Base-by-base conservation (phyloP, 768 basidiomycete genomes). In the Kwoniella heveanensis region DNA sequence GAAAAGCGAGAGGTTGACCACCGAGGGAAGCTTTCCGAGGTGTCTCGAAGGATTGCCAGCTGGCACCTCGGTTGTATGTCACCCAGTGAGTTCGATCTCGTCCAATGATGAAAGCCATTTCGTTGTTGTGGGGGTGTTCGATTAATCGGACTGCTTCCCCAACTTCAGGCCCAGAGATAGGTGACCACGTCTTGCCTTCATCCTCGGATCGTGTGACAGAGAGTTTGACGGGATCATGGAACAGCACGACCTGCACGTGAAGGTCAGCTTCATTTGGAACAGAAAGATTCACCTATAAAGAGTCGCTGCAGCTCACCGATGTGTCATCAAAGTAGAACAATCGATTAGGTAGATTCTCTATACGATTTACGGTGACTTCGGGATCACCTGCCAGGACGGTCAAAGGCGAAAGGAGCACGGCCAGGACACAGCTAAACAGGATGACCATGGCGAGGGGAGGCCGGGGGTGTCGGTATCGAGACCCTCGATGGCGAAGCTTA, bases 271-370 rank as follows among this genome's bases (percentile, higher is more conserved):
- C 30, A 47, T 10, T 22, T 59, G 27, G 46, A 30, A 47, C n/a
- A n/a, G 7, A 51, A 25, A 25, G 15, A n/a, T n/a, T n/a, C n/a
- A n/a, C n/a, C n/a, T n/a, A n/a, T n/a, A n/a, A n/a, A n/a, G n/a
- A n/a, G n/a, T n/a, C n/a, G n/a, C n/a, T n/a, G n/a, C 21, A 13
- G 83, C 88, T 70, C 70, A 94, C 94, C 29, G 88, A 80, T 7
- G 91, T 88, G 81, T 96, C 95, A 66, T 97, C 90, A 81, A 98
- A 96, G 84, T 92, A 97, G 82, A 89, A 90, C 56, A 95, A 76
- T 70, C 85, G 84, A 13, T 85, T 85, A 9, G 92, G 92, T 36
- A 90, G 81, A 77, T 90, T 89, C 52, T 85, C 73, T 79, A 95
- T 90, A 9, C 77, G 63, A 7, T 76, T 82, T 22, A 77, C 57